Conservation (phyloP, 768 basidiomycete genomes). For the Sporobolomyces phaffii region DNA sequence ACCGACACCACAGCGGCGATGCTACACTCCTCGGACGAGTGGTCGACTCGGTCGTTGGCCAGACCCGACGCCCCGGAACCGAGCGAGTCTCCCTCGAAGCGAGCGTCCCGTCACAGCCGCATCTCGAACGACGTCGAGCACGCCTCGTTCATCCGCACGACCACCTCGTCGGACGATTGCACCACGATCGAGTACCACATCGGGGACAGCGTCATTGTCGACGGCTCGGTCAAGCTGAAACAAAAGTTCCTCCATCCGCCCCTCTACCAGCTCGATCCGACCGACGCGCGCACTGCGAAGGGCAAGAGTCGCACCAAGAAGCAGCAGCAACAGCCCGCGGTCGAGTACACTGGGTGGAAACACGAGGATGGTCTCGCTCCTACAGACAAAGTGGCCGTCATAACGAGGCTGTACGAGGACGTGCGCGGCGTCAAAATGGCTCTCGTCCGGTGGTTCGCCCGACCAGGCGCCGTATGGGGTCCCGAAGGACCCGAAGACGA, state of each 20-base stretch:
- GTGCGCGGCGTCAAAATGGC: slow-evolving; percentile 24
- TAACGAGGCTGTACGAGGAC: slow-evolving; percentile 34
- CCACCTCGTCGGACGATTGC: background rate
- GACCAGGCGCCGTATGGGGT: slow-evolving; percentile 29
- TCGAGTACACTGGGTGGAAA: slow-evolving; percentile 13
- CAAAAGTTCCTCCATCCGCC: slow-evolving; percentile 34
- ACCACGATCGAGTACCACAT: slow-evolving; percentile 4
- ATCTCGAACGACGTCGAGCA: slow-evolving; percentile 30
- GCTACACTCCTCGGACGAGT: background rate
- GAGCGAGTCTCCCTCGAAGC: slow-evolving; percentile 19
- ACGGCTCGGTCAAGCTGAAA: background rate
- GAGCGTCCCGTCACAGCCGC: slow-evolving; percentile 19
- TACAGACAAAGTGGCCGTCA: slow-evolving; percentile 34
- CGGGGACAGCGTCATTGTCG: slow-evolving; percentile 26
- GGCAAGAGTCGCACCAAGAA: background rate
- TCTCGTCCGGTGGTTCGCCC: slow-evolving; percentile 33
- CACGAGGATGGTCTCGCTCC: slow-evolving; percentile 22
- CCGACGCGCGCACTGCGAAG: slow-evolving; percentile 1
- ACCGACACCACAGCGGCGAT: no score
- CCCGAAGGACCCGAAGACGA: slow-evolving; percentile 23
- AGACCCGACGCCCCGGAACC: background rate
- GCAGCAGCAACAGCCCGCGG: background rate
- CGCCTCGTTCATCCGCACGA: slow-evolving; percentile 19
- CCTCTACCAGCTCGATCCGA: background rate
- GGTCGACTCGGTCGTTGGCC: no score